Evolutionary conservation across 108 stramenopile genomes (phyloP).

Genomic region (Cylindrotheca fusiformis): DNA sequence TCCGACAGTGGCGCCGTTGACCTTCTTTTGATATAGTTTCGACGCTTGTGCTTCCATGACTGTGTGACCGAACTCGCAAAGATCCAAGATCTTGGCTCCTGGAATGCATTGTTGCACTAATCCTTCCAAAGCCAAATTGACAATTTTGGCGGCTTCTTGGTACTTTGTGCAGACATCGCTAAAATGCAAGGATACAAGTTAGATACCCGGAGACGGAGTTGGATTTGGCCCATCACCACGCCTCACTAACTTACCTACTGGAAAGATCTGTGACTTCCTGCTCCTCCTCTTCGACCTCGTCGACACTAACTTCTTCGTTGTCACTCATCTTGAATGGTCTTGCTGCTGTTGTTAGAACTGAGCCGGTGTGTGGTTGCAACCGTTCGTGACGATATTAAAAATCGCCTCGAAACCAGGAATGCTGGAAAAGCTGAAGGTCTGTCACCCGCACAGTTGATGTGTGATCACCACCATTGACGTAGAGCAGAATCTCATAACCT

Average conservation of each 20-base stretch:
- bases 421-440: too few relatives aligned
- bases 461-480: too few relatives aligned
- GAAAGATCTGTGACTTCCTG: slow-evolving; percentile 81
- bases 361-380: too few relatives aligned
- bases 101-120: slow-evolving; percentile 83
- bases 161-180: slow-evolving; percentile 98
- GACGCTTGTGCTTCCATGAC: slow-evolving; percentile 63
- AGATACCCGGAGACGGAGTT: background rate
- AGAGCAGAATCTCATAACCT: too few relatives aligned
- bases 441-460: too few relatives aligned
- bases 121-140: slow-evolving; percentile 89
- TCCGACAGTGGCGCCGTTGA: slow-evolving; percentile 81
- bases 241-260: slow-evolving; percentile 72
- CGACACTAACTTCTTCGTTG: slow-evolving; percentile 21
- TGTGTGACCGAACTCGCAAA: slow-evolving; percentile 87
- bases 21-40: slow-evolving; percentile 86
- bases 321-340: slow-evolving; percentile 9
- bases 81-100: slow-evolving; percentile 89
- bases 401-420: too few relatives aligned
- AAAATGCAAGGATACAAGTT: slow-evolving; percentile 2
- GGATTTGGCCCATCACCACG: background rate
- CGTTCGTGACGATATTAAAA: too few relatives aligned
- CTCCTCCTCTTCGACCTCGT: slow-evolving; percentile 48
- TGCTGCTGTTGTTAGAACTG: background rate
- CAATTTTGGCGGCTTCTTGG: slow-evolving; percentile 98